Conservation (phyloP, 345 rosid genomes). For the Cardiospermum halicacabum region DNA sequence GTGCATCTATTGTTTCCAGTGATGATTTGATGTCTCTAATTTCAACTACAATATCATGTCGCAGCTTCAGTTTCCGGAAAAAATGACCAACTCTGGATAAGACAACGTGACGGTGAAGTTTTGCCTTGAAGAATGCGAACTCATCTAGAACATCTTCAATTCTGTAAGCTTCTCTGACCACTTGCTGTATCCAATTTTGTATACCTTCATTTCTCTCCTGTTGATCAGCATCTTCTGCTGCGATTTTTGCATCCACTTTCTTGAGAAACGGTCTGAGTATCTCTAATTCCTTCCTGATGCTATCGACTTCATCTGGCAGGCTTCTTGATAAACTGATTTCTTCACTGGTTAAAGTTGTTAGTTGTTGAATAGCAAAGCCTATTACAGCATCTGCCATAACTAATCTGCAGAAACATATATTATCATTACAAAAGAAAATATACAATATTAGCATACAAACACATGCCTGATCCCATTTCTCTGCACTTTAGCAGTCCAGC, state of each 20-base stretch:
- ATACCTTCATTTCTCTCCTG: not conserved
- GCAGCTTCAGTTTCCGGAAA: not conserved
- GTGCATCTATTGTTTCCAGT: slow-evolving; percentile 2
- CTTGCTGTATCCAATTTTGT: slow-evolving; percentile 17
- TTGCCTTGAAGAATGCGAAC: not conserved
- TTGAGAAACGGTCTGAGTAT: slow-evolving; percentile 9
- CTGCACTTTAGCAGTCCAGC: too few species aligned
- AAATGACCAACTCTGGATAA: not conserved
- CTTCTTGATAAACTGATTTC: slow-evolving; percentile 5
- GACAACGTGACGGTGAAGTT: not conserved
- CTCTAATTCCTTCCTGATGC: slow-evolving; percentile 12
- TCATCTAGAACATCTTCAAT: slow-evolving; percentile 25
- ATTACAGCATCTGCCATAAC: not conserved
- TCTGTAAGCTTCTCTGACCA: slow-evolving; percentile 11
- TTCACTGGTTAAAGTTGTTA: not conserved
- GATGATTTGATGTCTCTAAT: slow-evolving; percentile 12
- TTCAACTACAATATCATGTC: slow-evolving; percentile 13
- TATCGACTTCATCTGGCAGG: not conserved
- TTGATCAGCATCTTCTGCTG: not conserved
- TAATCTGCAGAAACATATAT: not conserved
- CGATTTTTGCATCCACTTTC: slow-evolving; percentile 13
- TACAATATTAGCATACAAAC: too few species aligned
- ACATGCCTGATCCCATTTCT: too few species aligned
- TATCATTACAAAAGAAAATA: too few species aligned
- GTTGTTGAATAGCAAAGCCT: not conserved